Percentiles rank a stretch among this genome's conserved stretches.
These are phyloP conservation scores for Alternaria ethzedia DNA, from an alignment of 2,329 filamentous ascomycete species.

Conservation along the genomic window DNA sequence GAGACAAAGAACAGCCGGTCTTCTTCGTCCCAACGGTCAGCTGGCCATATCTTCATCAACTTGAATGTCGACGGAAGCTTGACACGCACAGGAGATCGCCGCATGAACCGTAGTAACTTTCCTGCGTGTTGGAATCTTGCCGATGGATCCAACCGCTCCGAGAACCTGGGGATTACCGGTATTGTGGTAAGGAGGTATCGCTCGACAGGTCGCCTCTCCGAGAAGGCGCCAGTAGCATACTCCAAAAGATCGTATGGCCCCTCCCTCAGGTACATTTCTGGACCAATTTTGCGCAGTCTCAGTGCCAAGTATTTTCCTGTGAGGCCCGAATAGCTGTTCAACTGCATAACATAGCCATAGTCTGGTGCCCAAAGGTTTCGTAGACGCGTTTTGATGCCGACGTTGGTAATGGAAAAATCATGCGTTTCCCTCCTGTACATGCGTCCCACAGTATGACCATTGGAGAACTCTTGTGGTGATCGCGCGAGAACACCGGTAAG, in stretches of 20 bases:
- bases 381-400: background rate
- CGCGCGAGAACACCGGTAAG: background rate
- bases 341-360: background rate
- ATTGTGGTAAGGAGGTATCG: background rate
- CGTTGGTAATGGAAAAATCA: background rate
- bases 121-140: background rate
- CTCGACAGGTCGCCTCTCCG: background rate
- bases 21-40: background rate
- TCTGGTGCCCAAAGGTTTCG: background rate
- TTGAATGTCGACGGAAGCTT: background rate
- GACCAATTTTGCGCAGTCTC: background rate
- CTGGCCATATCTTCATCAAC: background rate
- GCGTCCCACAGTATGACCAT: background rate
- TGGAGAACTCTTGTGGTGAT: background rate
- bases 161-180: background rate
- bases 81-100: background rate
- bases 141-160: background rate
- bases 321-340: background rate
- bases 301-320: background rate
- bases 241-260: background rate
- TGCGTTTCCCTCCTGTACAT: background rate
- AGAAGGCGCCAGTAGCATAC: background rate
- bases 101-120: background rate
- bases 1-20: background rate
- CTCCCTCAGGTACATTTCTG: background rate